phyloP scores from a whole-genome alignment of 2,329 filamentous ascomycete genomes.

The Seiridium cupressi region DNA sequence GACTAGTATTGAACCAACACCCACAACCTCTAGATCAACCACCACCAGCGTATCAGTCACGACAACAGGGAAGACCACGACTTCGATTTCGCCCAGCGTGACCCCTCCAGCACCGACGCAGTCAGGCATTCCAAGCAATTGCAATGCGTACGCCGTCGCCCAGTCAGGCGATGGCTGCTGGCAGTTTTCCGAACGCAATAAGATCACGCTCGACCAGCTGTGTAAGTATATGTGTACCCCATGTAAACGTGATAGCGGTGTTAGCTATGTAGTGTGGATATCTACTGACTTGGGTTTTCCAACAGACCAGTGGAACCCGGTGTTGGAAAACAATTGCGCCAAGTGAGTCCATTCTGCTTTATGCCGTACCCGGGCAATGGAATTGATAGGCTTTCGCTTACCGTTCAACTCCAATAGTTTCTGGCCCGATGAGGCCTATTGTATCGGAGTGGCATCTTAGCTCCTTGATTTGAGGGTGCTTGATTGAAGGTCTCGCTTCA shows the following conservation, averaged over 20 bases:
- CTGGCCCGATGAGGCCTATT: neutral
- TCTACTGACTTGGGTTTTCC: no score
- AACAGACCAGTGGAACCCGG: neutral
- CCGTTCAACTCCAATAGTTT: neutral
- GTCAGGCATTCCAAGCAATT: slow-evolving; percentile 20
- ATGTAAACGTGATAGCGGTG: neutral
- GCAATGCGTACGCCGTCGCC: slow-evolving; percentile 23
- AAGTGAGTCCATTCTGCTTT: neutral
- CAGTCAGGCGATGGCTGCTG: slow-evolving; percentile 22
- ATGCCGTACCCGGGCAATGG: no score
- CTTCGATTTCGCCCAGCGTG: neutral
- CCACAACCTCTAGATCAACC: neutral
- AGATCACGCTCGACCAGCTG: neutral
- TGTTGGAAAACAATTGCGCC: neutral
- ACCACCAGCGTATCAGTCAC: neutral
- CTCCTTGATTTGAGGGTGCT: no score
- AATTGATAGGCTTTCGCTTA: neutral
- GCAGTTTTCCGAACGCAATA: neutral
- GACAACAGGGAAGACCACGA: neutral
- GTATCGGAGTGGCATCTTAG: neutral
- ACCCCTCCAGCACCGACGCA: slow-evolving; percentile 23
- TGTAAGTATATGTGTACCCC: neutral
- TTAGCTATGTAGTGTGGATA: neutral
- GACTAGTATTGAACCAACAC: no score
- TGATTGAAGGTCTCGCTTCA: no score